phyloP scores from a whole-genome alignment of 108 stramenopile genomes.

The Cyclotella baltica region DNA sequence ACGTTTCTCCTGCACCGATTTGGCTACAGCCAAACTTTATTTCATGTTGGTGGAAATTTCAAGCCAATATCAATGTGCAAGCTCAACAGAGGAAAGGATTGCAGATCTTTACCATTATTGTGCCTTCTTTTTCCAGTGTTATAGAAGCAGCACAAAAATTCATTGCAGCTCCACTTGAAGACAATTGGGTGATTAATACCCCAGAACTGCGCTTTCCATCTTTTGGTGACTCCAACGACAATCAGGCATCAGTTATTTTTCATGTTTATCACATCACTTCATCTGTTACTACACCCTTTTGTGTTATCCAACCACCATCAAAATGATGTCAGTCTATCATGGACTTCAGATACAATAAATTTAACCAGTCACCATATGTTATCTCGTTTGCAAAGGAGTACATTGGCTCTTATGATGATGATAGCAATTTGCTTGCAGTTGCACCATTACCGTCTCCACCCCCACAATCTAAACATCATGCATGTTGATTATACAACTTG shows the following conservation, averaged over 20 bases:
- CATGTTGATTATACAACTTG: not conserved
- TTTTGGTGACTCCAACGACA: not conserved
- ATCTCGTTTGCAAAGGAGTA: not conserved
- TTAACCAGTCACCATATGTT: not conserved
- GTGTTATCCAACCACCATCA: not conserved
- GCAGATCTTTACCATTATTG: too few species aligned
- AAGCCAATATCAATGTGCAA: too few species aligned
- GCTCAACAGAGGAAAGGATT: too few species aligned
- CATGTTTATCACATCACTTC: not conserved
- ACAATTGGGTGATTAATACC: too few species aligned
- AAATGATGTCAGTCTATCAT: not conserved
- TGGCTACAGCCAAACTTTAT: too few species aligned
- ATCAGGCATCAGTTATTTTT: not conserved
- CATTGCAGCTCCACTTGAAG: too few species aligned
- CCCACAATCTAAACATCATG: not conserved
- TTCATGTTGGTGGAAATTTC: too few species aligned
- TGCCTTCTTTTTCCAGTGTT: too few species aligned
- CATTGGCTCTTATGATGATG: not conserved
- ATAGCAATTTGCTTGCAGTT: not conserved
- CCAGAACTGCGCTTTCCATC: not conserved
- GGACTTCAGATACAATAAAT: not conserved
- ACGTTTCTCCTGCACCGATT: not conserved
- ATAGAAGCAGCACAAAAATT: too few species aligned
- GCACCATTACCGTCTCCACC: not conserved
- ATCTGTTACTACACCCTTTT: not conserved